Evolutionary conservation across 345 rosid species (phyloP).

Genomic region (Populus pruinosa): DNA sequence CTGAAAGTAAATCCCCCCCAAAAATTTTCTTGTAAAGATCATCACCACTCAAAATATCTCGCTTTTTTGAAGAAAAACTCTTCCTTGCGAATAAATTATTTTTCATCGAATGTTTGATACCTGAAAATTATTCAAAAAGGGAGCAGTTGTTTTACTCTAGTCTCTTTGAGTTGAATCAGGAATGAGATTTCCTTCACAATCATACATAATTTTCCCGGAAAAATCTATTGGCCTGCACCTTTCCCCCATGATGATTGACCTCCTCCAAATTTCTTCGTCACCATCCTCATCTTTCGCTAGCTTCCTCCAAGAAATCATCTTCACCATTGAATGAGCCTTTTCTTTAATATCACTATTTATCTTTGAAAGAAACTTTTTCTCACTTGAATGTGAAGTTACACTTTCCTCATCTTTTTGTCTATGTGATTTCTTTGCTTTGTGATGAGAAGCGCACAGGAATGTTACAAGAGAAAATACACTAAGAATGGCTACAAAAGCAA

Average conservation of each 20-base stretch:
- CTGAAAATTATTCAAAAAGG: background rate
- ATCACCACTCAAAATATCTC: too few species aligned
- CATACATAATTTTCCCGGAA: constrained; percentile 52
- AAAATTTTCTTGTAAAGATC: too few species aligned
- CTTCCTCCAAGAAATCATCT: constrained; percentile 55
- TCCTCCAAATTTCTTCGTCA: constrained; percentile 46
- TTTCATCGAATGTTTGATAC: background rate
- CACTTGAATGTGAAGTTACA: constrained; percentile 1
- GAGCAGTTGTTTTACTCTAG: background rate
- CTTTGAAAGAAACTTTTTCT: constrained; percentile 32
- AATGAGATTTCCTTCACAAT: constrained; percentile 45
- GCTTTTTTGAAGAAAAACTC: too few species aligned
- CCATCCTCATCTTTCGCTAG: constrained; percentile 9
- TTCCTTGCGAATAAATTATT: too few species aligned
- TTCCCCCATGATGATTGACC: constrained; percentile 50
- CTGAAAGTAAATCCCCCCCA: too few species aligned
- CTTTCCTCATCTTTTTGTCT: background rate
- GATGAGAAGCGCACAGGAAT: constrained; percentile 21
- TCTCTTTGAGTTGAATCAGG: background rate
- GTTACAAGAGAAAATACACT: constrained; percentile 19
- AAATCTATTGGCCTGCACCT: constrained; percentile 48
- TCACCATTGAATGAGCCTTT: constrained; percentile 44
- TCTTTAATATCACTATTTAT: constrained; percentile 36
- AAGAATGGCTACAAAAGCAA: constrained; percentile 2
- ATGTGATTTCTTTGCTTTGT: constrained; percentile 1